Conservation (phyloP, 2,329 filamentous ascomycete species). For the Paecilomyces sp. region DNA sequence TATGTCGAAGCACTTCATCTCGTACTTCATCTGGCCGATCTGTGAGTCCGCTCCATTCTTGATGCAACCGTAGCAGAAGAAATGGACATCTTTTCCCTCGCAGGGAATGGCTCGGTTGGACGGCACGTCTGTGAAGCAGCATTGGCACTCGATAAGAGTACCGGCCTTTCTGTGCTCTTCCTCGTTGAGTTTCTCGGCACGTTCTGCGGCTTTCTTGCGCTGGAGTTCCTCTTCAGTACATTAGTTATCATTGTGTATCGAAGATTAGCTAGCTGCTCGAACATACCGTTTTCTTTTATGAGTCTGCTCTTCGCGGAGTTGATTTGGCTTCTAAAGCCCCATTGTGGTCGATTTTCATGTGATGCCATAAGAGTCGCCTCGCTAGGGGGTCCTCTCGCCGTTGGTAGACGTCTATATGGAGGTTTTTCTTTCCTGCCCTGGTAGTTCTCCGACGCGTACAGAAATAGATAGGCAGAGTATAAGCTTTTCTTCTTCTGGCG, state of each 20-base stretch:
- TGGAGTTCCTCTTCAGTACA: constrained; percentile 2
- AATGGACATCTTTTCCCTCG: constrained; percentile 50
- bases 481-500: constrained; percentile 21
- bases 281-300: constrained; percentile 13
- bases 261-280: background rate
- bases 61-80: constrained; percentile 65
- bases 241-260: background rate
- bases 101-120: constrained; percentile 65
- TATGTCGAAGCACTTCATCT: constrained; percentile 63
- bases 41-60: constrained; percentile 58
- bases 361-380: constrained; percentile 1
- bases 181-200: constrained; percentile 26
- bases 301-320: constrained; percentile 17
- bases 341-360: constrained; percentile 9
- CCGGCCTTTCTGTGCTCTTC: constrained; percentile 39
- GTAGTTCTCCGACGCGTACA: constrained; percentile 15
- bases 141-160: constrained; percentile 60
- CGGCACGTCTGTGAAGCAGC: constrained; percentile 63
- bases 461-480: constrained; percentile 19
- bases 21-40: constrained; percentile 62
- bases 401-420: constrained; percentile 14
- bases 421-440: constrained; percentile 4
- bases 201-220: constrained; percentile 15
- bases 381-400: constrained; percentile 4
- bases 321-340: constrained; percentile 14